phyloP scores from a whole-genome alignment of 352 stramenopile genomes.

The Globisporangium perplexum region DNA sequence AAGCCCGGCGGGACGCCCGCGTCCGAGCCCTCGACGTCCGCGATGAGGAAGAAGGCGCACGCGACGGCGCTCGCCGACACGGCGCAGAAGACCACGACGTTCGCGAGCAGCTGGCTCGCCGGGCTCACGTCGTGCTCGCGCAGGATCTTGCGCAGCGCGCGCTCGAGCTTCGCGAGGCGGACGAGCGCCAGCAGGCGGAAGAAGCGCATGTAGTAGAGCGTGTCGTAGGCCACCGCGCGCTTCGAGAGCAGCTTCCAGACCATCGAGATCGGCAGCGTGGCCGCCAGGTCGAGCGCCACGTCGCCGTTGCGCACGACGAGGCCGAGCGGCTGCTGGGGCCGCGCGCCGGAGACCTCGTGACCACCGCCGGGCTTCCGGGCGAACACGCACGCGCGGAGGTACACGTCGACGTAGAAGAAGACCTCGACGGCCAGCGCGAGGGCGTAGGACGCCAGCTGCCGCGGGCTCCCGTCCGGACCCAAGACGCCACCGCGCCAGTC shows the following conservation, averaged over 20 bases:
- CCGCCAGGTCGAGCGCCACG: constrained; percentile 9
- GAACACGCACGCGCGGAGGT: constrained; percentile 14
- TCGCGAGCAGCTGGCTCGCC: constrained; percentile 16
- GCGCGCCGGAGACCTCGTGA: background rate
- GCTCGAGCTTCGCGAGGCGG: constrained; percentile 11
- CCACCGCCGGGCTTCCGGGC: constrained; percentile 2
- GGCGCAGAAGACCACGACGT: constrained; percentile 10
- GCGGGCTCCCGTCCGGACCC: background rate
- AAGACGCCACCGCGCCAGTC: constrained; percentile 8
- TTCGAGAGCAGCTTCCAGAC: constrained; percentile 15
- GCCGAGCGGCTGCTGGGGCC: background rate
- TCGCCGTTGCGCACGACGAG: constrained; percentile 7
- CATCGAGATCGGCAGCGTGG: constrained; percentile 15
- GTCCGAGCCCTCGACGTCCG: constrained; percentile 9
- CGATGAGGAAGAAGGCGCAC: constrained; percentile 20
- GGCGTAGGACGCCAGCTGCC: constrained; percentile 1
- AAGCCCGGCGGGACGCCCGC: background rate
- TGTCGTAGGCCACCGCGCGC: constrained; percentile 13
- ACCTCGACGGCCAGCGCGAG: constrained; percentile 10
- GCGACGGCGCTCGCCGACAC: constrained; percentile 12
- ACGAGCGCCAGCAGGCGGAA: constrained; percentile 16
- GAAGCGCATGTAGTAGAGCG: constrained; percentile 16
- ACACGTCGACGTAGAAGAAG: constrained; percentile 21
- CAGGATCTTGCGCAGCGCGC: constrained; percentile 26
- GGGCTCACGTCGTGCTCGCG: constrained; percentile 17